phyloP scores from a whole-genome alignment of 495 filamentous ascomycete genomes.

The Usnea hakonensis region DNA sequence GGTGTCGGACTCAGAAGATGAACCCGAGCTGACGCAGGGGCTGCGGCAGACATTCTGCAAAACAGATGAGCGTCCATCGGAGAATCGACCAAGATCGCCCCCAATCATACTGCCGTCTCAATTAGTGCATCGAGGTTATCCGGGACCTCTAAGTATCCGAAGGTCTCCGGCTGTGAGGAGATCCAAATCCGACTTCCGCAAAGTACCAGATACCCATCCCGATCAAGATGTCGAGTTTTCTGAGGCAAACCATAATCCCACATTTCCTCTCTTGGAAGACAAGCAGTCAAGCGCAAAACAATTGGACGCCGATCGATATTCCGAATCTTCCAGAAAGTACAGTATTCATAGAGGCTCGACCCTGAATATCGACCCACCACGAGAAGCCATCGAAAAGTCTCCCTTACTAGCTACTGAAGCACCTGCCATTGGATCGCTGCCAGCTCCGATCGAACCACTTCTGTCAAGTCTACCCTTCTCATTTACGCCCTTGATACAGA shows the following conservation, averaged over 20 bases:
- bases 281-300: background rate
- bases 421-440: conserved; percentile 4
- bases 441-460: conserved; percentile 6
- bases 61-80: background rate
- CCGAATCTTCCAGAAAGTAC: background rate
- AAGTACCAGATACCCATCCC: background rate
- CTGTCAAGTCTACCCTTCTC: conserved; percentile 13
- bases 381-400: conserved; percentile 9
- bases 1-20: conserved; percentile 13
- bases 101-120: conserved; percentile 5
- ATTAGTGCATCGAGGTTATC: background rate
- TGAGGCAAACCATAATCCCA: background rate
- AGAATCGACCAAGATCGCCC: background rate
- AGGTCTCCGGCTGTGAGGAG: background rate
- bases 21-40: conserved; percentile 12
- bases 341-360: background rate
- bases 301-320: background rate
- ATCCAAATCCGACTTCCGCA: background rate
- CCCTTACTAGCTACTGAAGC: conserved; percentile 7
- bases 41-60: conserved; percentile 14
- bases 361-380: background rate
- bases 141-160: background rate
- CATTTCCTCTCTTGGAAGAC: background rate
- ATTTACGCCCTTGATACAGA: conserved; percentile 16
- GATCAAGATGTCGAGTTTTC: background rate